Conservation (phyloP, 257 asterid genomes). For the Jacaranda mimosifolia region DNA sequence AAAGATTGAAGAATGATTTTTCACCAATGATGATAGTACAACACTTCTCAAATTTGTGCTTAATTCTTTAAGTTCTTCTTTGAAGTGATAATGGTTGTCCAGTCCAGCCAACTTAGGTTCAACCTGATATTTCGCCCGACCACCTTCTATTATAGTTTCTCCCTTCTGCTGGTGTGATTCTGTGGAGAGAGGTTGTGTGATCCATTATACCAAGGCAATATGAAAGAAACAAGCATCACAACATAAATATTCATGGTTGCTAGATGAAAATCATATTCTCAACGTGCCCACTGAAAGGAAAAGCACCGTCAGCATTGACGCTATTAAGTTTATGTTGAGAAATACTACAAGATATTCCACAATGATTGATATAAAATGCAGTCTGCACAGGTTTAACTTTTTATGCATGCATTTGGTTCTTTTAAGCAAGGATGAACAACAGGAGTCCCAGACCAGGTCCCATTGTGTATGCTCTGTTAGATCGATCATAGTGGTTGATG, state of each 20-base stretch:
- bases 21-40: slow-evolving; percentile 36
- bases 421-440: too few relatives aligned
- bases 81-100: slow-evolving; percentile 24
- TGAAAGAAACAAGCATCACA: neutral
- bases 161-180: slow-evolving; percentile 42
- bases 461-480: too few relatives aligned
- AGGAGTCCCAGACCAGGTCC: too few relatives aligned
- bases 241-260: neutral
- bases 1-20: slow-evolving; percentile 46
- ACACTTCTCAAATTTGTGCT: slow-evolving; percentile 40
- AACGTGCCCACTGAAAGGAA: neutral
- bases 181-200: slow-evolving; percentile 33
- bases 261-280: neutral
- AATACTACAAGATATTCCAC: too few relatives aligned
- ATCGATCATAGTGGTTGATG: too few relatives aligned
- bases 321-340: too few relatives aligned
- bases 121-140: slow-evolving; percentile 33
- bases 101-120: slow-evolving; percentile 26
- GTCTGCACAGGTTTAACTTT: too few relatives aligned
- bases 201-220: neutral
- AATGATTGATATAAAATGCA: too few relatives aligned
- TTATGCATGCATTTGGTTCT: too few relatives aligned
- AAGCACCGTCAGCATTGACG: neutral
- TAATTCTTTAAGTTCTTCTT: slow-evolving; percentile 45
- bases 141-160: slow-evolving; percentile 30